Evolutionary conservation across 768 basidiomycete genomes (phyloP).

Genomic region (Leccinum ochraceum): DNA sequence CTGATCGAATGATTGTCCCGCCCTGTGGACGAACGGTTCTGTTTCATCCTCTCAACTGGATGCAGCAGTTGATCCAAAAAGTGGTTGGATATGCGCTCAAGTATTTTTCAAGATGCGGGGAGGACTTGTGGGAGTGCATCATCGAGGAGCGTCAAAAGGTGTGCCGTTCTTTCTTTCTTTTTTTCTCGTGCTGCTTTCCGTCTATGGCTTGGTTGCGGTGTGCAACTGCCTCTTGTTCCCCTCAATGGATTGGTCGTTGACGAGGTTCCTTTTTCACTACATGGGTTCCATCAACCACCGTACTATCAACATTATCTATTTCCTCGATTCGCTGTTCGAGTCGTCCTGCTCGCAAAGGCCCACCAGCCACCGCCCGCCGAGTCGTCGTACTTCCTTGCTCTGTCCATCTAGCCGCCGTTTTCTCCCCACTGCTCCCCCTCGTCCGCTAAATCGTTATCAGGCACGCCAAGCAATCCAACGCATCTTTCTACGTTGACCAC

Average conservation of each 20-base stretch:
- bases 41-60: too few species aligned
- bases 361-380: constrained; percentile 33
- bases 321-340: constrained; percentile 88
- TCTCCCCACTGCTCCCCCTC: background rate
- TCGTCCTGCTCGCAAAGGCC: constrained; percentile 68
- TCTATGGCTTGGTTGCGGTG: too few species aligned
- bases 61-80: constrained; percentile 48
- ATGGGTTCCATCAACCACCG: constrained; percentile 82
- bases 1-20: too few species aligned
- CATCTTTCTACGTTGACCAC: constrained; percentile 74
- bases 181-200: background rate
- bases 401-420: background rate
- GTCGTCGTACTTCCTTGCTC: background rate
- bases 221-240: too few species aligned
- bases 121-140: constrained; percentile 94
- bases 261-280: constrained; percentile 23
- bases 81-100: constrained; percentile 81
- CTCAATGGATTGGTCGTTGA: background rate
- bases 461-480: constrained; percentile 19
- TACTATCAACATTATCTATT: constrained; percentile 84
- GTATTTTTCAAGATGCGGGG: constrained; percentile 80
- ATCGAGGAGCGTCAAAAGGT: constrained; percentile 92
- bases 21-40: too few species aligned
- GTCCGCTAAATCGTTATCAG: constrained; percentile 13
- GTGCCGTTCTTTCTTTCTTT: background rate